Base-by-base conservation (phyloP, 2,329 filamentous ascomycete species). In the Phyllosticta citribraziliensis region DNA sequence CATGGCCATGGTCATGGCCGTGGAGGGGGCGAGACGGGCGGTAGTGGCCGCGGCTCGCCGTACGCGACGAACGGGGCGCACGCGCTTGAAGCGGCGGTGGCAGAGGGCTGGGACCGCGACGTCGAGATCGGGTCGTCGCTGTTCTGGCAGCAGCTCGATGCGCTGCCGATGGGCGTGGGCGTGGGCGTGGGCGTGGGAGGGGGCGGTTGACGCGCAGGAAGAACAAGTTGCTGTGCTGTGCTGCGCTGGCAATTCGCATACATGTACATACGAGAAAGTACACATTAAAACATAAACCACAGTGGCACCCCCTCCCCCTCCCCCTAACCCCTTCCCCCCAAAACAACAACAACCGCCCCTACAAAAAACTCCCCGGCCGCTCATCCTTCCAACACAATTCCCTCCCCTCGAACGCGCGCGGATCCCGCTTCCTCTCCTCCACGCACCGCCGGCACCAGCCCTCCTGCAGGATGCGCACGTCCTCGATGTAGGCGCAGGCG, bases 401-500 rank as follows among this genome's bases (percentile, higher is more conserved):
- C 24, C 58, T 17, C 6, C 14, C 40, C 10, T n/a, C n/a, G 33
- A 60, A 60, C 5, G 14, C 33, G 33, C 33, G 35, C n/a, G 58
- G 58, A 11, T 60, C 58, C 35, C 40, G 50, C 52, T 22, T 25
- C 55, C 51, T 27, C 58, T 60, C 58, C 11, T 60, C 53, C 30
- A 25, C 35, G 35, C 58, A 60, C 11, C 58, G 58, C n/a, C 35
- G 17, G 40, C 58, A 60, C 40, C 33, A 60, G 24, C 58, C 58
- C 14, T 53, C 53, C 53, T 60, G 58, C 53, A 60, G 35, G 53
- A 60, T 60, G 17, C 58, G 52, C 19, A 60, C 58, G 24, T 60
- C 58, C 35, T 60, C 58, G 24, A 60, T 60, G 58, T 60, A 60
- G 5, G 58, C 58, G 24, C 58, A 60, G n/a, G 58, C 58, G 20